Percentiles rank a stretch among this genome's conserved stretches.
These are phyloP conservation scores for Chlamydomonas incerta DNA, from an alignment of 139 green algal species.

Conservation along the genomic window DNA sequence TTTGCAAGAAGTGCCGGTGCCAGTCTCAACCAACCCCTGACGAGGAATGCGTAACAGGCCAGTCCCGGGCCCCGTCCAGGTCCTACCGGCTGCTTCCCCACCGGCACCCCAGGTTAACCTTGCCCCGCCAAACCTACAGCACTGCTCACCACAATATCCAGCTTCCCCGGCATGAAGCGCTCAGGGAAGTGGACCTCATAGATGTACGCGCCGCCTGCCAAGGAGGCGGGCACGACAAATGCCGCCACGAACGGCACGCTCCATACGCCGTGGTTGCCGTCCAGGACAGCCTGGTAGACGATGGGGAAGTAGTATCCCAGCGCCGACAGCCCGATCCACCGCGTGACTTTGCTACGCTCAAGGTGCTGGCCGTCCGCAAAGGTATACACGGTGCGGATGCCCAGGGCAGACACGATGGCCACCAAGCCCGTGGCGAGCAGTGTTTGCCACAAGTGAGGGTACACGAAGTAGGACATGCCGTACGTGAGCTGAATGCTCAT, in stretches of 20 bases:
- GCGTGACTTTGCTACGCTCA: not conserved
- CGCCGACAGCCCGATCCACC: not conserved
- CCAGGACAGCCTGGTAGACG: not conserved
- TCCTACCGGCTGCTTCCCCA: too few species aligned
- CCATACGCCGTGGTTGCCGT: not conserved
- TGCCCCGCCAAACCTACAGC: too few species aligned
- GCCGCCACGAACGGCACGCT: conserved; percentile 9
- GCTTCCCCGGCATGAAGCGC: not conserved
- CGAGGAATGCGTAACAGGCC: too few species aligned
- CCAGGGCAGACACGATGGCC: not conserved
- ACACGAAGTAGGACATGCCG: conserved; percentile 17
- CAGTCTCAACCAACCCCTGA: too few species aligned
- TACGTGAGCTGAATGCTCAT: conserved; percentile 16
- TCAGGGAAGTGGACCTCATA: conserved; percentile 17
- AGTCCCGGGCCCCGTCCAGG: too few species aligned
- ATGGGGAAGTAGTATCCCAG: conserved; percentile 6
- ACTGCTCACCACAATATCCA: not conserved
- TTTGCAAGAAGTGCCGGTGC: too few species aligned
- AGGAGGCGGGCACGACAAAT: not conserved
- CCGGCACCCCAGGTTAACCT: too few species aligned
- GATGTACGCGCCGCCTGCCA: not conserved
- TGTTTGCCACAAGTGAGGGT: not conserved
- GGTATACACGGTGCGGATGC: not conserved
- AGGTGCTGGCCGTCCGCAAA: not conserved
- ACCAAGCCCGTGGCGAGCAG: not conserved